A percentile compares a stretch with the other conserved stretches of the same genome.
phyloP scores from a whole-genome alignment of 2,329 filamentous ascomycete species.

The Zopfia rhizophila region DNA sequence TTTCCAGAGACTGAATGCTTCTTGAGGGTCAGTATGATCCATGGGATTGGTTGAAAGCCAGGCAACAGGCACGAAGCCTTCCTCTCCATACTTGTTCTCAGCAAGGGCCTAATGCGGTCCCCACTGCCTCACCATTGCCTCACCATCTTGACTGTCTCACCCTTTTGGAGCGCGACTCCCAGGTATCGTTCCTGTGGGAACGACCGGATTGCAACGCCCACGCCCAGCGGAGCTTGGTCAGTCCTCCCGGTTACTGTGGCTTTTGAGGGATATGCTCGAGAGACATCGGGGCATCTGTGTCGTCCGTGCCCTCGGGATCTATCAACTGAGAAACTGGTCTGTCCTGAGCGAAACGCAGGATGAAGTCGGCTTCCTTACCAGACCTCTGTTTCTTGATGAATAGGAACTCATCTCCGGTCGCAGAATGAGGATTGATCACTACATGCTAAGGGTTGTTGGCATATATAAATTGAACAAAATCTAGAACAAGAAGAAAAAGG shows the following conservation, averaged over 20 bases:
- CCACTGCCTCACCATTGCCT: constrained; percentile 32
- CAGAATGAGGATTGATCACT: constrained; percentile 31
- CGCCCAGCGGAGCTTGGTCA: too few relatives aligned
- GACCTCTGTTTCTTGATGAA: constrained; percentile 37
- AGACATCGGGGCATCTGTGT: too few relatives aligned
- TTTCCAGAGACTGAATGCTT: constrained; percentile 31
- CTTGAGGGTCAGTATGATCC: constrained; percentile 19
- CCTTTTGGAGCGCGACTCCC: constrained; percentile 39
- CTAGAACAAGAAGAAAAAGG: too few relatives aligned
- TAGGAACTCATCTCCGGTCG: constrained; percentile 31
- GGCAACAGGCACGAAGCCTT: constrained; percentile 38
- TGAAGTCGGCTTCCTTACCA: constrained; percentile 12
- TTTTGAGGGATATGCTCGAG: too few relatives aligned
- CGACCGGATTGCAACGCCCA: too few relatives aligned
- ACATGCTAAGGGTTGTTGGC: constrained; percentile 23
- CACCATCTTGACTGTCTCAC: constrained; percentile 36
- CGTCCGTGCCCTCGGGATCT: too few relatives aligned
- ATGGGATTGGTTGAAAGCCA: constrained; percentile 35
- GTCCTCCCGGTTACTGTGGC: too few relatives aligned
- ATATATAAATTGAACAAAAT: neutral
- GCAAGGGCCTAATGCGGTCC: constrained; percentile 38
- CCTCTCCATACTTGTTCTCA: constrained; percentile 15
- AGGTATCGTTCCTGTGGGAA: constrained; percentile 31
- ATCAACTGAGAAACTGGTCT: constrained; percentile 24
- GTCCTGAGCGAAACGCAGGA: constrained; percentile 16